Evolutionary conservation across 2,329 filamentous ascomycete species (phyloP).

Genomic region (Cladosporium sphaerospermum): DNA sequence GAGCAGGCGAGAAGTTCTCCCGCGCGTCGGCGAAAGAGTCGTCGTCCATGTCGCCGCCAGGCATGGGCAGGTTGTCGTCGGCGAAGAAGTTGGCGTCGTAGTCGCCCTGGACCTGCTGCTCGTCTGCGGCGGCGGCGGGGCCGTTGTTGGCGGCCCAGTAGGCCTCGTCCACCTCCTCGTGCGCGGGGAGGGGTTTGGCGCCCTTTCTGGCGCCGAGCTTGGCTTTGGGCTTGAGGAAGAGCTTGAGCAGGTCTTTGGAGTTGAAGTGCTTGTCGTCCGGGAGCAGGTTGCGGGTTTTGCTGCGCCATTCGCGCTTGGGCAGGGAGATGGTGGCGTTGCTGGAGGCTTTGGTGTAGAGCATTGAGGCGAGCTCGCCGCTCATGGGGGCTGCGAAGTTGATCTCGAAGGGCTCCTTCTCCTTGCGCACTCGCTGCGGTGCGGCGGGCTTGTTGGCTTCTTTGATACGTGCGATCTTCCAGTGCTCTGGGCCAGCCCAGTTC

Average conservation of each 20-base stretch:
- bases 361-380: slow-evolving; percentile 62
- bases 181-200: slow-evolving; percentile 38
- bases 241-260: slow-evolving; percentile 76
- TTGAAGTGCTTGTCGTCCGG: slow-evolving; percentile 99
- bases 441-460: slow-evolving; percentile 62
- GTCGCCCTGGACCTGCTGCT: slow-evolving; percentile 55
- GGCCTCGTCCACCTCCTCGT: slow-evolving; percentile 84
- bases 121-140: slow-evolving; percentile 23
- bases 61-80: slow-evolving; percentile 69
- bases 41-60: slow-evolving; percentile 63
- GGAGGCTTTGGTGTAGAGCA: slow-evolving; percentile 73
- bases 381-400: slow-evolving; percentile 82
- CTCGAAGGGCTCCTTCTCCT: slow-evolving; percentile 94
- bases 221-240: slow-evolving; percentile 94
- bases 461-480: slow-evolving; percentile 94
- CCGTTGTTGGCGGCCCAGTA: slow-evolving; percentile 76
- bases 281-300: slow-evolving; percentile 83
- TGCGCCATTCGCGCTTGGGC: slow-evolving; percentile 92
- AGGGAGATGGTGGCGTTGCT: slow-evolving; percentile 77
- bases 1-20: slow-evolving; percentile 68
- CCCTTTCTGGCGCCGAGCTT: slow-evolving; percentile 63
- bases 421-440: slow-evolving; percentile 68
- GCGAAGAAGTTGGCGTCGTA: slow-evolving; percentile 98
- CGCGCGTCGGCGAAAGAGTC: slow-evolving; percentile 72
- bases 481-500: slow-evolving; percentile 97